Base-by-base conservation (phyloP, 2,329 filamentous ascomycete genomes). In the Botrytis deweyae region DNA sequence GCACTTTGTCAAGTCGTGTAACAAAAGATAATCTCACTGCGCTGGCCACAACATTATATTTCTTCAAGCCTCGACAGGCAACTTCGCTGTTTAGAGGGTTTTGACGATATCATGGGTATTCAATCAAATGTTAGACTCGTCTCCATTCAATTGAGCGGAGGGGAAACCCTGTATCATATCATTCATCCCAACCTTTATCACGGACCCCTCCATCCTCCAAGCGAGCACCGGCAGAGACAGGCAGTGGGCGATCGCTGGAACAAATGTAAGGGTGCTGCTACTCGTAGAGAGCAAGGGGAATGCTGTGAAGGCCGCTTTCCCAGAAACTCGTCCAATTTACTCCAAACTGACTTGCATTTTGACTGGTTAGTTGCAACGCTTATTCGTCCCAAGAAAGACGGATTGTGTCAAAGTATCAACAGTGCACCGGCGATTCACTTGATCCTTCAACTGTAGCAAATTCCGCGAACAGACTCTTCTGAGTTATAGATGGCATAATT, bases 131-230 rank as follows among this genome's bases (percentile, higher is more conserved):
- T 69, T 69, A 20, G 22, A 55, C 36, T 67, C 52, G 71, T 72
- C 71, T 69, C 71, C 71, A 72, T 69, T 46, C 49, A 72, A 49
- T 69, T 68, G 64, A 72, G 62, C 71, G 63, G 71, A 72, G 71
- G 71, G 66, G 29, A 29, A 78, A 75, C 78, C 79, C 75, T 78
- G 78, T 74, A 73, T 74, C 74, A 77, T 79, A 79, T 79, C 78
- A 76, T 74, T 66, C 76, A 77, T 77, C 78, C 75, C 77, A 77
- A 72, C 74, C 58, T 72, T 76, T 78, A 79, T 74, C 78, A 80
- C 78, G 78, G 79, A 76, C 78, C 66, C 78, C 78, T 74, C 73
- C 72, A 75, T 76, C 74, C 73, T 77, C 75, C 72, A 79, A 79
- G 78, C 79, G 77, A 80, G 76, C 72, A 73, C 75, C 75, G 74